These are phyloP conservation scores for Haplosporangium sp. DNA, from an alignment of 371 early-diverging fungal genomes.

Conservation along the genomic window DNA sequence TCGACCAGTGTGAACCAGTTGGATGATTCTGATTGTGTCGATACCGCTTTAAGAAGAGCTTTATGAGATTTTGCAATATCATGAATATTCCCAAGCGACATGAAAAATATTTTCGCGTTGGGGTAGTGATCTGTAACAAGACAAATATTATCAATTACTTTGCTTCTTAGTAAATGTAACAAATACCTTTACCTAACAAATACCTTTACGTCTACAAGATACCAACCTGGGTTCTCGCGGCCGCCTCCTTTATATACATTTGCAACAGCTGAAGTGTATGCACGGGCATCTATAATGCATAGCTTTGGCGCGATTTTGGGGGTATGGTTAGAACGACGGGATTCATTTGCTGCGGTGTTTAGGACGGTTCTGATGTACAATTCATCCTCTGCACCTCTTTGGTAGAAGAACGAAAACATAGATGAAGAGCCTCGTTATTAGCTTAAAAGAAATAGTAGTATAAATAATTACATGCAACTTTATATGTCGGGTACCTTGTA, in stretches of 20 bases:
- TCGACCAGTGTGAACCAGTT: constrained; percentile 55
- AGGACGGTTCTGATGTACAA: constrained; percentile 37
- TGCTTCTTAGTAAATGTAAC: not conserved
- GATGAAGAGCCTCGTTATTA: not conserved
- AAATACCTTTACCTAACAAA: not conserved
- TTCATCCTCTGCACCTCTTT: constrained; percentile 48
- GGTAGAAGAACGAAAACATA: not conserved
- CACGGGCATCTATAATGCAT: constrained; percentile 60
- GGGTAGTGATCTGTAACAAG: constrained; percentile 51
- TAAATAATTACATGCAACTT: not conserved
- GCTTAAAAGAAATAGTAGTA: not conserved
- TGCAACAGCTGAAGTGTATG: constrained; percentile 50
- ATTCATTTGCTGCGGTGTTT: constrained; percentile 28
- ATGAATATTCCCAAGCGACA: constrained; percentile 57
- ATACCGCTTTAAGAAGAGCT: constrained; percentile 47
- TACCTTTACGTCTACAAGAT: not conserved
- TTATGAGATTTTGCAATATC: constrained; percentile 50
- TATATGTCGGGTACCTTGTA: constrained; percentile 25
- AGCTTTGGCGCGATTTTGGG: constrained; percentile 25
- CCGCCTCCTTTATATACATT: constrained; percentile 57
- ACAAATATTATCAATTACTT: not conserved
- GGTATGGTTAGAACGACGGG: not conserved
- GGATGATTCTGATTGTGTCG: constrained; percentile 44
- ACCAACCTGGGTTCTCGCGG: constrained; percentile 55
- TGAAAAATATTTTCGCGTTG: constrained; percentile 49